Percentiles rank a stretch among this genome's conserved stretches.
These are phyloP conservation scores for Aspergillus incahuasiensis DNA, from an alignment of 495 filamentous ascomycete species.

Conservation along the genomic window DNA sequence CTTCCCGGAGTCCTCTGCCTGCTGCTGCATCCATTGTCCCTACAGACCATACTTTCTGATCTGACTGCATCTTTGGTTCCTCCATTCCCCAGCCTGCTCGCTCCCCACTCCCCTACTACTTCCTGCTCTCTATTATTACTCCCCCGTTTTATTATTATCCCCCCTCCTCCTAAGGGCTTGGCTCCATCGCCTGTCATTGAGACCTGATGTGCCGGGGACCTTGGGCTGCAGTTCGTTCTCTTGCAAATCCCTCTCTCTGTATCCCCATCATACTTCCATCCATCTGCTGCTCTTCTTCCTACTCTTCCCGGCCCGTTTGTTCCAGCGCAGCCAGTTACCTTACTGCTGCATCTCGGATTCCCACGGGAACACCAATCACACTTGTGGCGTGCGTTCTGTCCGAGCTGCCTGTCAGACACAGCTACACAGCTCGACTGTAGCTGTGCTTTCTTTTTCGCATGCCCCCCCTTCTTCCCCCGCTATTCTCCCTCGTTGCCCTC, in stretches of 20 bases:
- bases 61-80: constrained; percentile 13
- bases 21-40: background rate
- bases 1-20: background rate
- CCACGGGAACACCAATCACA: constrained; percentile 23
- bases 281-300: background rate
- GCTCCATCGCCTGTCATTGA: constrained; percentile 9
- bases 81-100: constrained; percentile 10
- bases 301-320: background rate
- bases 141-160: constrained; percentile 10
- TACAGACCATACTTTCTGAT: constrained; percentile 1
- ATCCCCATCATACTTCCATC: background rate
- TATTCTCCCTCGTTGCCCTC: constrained; percentile 19
- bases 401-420: constrained; percentile 17
- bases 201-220: constrained; percentile 5
- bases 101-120: constrained; percentile 7
- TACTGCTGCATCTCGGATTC: constrained; percentile 15
- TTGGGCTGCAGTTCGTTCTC: background rate
- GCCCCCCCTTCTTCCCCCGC: constrained; percentile 21
- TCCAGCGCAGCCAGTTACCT: background rate
- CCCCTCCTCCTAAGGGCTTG: constrained; percentile 12
- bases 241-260: background rate
- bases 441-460: constrained; percentile 14
- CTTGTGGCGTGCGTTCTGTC: constrained; percentile 13
- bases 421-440: constrained; percentile 11
- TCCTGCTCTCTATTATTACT: constrained; percentile 8